Percentiles rank a stretch among this genome's conserved stretches.
Evolutionary conservation across 441 rosid genomes (phyloP).

Genomic region (Jatropha multifida): DNA sequence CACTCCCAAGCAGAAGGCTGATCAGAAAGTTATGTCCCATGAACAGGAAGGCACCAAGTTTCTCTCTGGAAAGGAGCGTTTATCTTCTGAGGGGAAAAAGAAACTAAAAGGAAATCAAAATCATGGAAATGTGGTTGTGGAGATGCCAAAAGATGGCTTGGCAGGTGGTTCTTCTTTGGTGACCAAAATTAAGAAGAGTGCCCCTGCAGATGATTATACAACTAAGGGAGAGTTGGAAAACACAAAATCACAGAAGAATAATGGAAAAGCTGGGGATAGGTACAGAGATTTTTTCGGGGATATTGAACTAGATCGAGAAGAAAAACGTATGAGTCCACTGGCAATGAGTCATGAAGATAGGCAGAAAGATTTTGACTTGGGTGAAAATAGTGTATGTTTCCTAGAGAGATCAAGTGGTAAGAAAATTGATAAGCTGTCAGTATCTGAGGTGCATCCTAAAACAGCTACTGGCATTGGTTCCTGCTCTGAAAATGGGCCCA

Average conservation of each 20-base stretch:
- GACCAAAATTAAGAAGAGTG: slow-evolving; percentile 51
- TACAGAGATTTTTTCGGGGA: slow-evolving; percentile 87
- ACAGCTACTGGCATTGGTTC: slow-evolving; percentile 33
- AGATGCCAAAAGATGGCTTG: slow-evolving; percentile 42
- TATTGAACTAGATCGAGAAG: slow-evolving; percentile 59
- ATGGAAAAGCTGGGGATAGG: slow-evolving; percentile 54
- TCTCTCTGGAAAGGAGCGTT: slow-evolving; percentile 45
- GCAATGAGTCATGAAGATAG: slow-evolving; percentile 35
- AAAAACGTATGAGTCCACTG: slow-evolving; percentile 36
- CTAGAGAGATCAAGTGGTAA: slow-evolving; percentile 44
- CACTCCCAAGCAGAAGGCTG: slow-evolving; percentile 44
- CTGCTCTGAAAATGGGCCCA: slow-evolving; percentile 32
- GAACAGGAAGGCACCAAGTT: slow-evolving; percentile 41
- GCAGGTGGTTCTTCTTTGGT: slow-evolving; percentile 42
- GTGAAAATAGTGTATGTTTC: slow-evolving; percentile 38
- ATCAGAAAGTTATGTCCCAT: slow-evolving; percentile 32
- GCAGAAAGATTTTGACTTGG: slow-evolving; percentile 38
- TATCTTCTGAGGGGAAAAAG: slow-evolving; percentile 48
- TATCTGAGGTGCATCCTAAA: slow-evolving; percentile 34
- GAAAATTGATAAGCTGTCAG: slow-evolving; percentile 30
- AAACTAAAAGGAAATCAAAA: slow-evolving; percentile 55
- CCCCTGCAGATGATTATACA: slow-evolving; percentile 32
- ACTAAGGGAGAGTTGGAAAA: slow-evolving; percentile 49
- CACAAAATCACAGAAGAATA: slow-evolving; percentile 43
- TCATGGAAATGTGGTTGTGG: slow-evolving; percentile 35